phyloP scores from a whole-genome alignment of 305 asterid genomes.

The Coffea humblotiana region DNA sequence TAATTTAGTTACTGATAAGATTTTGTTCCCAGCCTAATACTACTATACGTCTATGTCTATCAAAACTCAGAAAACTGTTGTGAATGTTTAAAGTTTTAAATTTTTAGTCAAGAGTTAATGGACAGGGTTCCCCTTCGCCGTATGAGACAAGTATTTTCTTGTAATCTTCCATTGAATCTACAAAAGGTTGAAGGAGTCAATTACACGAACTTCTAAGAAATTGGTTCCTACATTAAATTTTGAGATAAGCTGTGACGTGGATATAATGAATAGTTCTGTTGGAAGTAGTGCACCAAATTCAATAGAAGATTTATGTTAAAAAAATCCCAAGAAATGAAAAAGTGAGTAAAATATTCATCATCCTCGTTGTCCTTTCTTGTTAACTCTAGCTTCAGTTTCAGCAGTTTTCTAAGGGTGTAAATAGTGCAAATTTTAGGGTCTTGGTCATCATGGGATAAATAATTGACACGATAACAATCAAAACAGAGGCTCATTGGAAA shows the following conservation, averaged over 20 bases:
- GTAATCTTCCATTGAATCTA: neutral
- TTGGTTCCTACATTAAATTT: neutral
- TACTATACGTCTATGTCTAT: neutral
- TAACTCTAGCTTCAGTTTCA: neutral
- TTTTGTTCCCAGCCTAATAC: neutral
- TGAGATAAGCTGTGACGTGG: neutral
- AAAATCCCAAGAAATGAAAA: too few relatives aligned
- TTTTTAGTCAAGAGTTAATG: neutral
- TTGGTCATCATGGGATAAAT: too few relatives aligned
- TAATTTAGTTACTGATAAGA: too few relatives aligned
- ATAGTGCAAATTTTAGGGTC: too few relatives aligned
- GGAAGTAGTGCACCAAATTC: too few relatives aligned
- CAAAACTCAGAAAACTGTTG: neutral
- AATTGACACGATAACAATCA: neutral
- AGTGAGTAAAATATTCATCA: neutral
- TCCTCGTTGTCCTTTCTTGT: neutral
- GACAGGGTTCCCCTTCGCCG: neutral
- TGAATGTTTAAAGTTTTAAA: neutral
- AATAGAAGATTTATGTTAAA: too few relatives aligned
- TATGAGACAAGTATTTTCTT: neutral
- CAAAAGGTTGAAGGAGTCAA: neutral
- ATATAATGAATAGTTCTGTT: too few relatives aligned
- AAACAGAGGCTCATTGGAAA: neutral
- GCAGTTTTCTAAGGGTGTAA: too few relatives aligned
- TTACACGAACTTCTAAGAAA: conserved; percentile 1